Base-by-base conservation (phyloP, 2,329 filamentous ascomycete genomes). In the Cordyceps fumosorosea region DNA sequence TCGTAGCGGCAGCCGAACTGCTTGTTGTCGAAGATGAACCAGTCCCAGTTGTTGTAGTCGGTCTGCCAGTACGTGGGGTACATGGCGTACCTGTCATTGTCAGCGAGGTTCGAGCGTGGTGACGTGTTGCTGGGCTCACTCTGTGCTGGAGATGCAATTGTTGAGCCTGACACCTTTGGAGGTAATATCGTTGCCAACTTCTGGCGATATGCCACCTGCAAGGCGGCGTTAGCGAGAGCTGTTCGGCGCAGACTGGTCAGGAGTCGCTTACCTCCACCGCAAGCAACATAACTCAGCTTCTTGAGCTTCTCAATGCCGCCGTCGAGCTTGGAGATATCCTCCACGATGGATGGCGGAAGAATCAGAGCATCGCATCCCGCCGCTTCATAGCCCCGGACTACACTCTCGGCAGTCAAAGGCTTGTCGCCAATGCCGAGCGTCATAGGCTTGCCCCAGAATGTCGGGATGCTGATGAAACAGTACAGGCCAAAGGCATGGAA, bases 131-230 rank as follows among this genome's bases (percentile, higher is more conserved):
- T 42, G 16, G 14, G 67, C 72, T 51, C 68, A 77, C 75, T 80
- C 77, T 5, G 77, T 80, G 22, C 76, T 69, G 0, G 72, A 73
- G 11, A 80, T 78, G 2, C 72, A 44, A 62, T 77, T 79, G 7
- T 55, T 22, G 5, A 80, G 60, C 0, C 1, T 62, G 0, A 77
- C 70, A 1, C 78, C 77, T 0, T 67, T 63, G 1, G 72, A 67
- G 1, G 72, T 71, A 5, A 80, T 65, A 22, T 66, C 68, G 53
- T 79, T 68, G 1, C 76, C 77, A 0, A 73, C 67, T 0, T 76
- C 72, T 16, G 64, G 67, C 2, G 73, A 67, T 2, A 80, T 66
- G 60, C 73, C 76, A 0, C 76, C 75, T 72, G 16, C n/a, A 16
- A 2, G 47, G 26, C 16, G 12, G 2, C 40, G 50, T 60, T 1